Evolutionary conservation across 768 basidiomycete species (phyloP), one percentile per base, ranked within the genome.

Genomic region (Amanita inopinata): DNA sequence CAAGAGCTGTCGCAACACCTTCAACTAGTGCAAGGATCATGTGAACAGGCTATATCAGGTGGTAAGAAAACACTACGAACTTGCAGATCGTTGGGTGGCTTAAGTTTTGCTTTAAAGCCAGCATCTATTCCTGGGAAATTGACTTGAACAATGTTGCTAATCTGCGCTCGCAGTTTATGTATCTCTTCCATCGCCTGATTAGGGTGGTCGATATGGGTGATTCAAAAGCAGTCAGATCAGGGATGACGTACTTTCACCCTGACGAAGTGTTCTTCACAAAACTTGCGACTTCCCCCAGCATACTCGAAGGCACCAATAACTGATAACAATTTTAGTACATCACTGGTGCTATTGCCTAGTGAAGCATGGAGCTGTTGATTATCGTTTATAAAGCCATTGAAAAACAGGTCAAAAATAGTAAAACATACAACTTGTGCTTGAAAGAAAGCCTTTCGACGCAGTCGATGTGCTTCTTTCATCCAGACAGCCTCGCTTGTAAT

Each of bases 241-340:
- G 31, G 8, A 28, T 4, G 6, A 48, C 66, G 25, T 53, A 91
- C 93, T 72, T 97, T 98, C 0, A 73, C 72, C 48, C 91, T 70
- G 15, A 98, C 83, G 52, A 96, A 99, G 59, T 98, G 89, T 28
- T 86, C 78, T 8, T 64, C 61, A 58, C 96, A 99, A 60, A 98
- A 99, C 15, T 71, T 59, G 44, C 74, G 72, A 1, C 79, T 78
- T 18, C 85, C 86, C 6, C 87, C 83, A 15, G 85, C 84, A 58
- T 84, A 94, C 57, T 96, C 93, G 58, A 91, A 98, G 2, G 94
- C 96, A 0, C 96, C 96, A 12, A 96, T 80, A n/a, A 94, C 90
- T 10, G 93, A 92, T 6, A 99, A 69, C 24, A 83, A 62, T 51
- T 83, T 82, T 64, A 97, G 87, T 22, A 90, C 60, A 54, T 99